Evolutionary conservation across 805 yeast species (phyloP), one percentile per base, ranked within the genome.

Genomic region (Saccharomyces cerevisiae): DNA sequence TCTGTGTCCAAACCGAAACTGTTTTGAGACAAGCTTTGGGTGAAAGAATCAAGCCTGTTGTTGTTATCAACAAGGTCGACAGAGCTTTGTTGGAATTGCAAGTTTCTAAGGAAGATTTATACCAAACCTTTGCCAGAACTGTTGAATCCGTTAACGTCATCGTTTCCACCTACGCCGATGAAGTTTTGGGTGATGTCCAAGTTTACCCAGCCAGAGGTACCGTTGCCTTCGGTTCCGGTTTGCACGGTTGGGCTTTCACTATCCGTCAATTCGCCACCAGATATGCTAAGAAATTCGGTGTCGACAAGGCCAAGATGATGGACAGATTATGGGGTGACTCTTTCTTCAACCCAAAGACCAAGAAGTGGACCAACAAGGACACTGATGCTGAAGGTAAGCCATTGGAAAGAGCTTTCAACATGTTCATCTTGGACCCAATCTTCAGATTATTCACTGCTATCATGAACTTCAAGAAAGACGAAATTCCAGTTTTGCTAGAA

Each of bases 181-280:
- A 81, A 77, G 77, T 81, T 61, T 78, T 91, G 63, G 98, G 98
- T 81, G 98, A 92, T 74, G 85, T 81, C 71, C 97, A 91, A 82
- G 98, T 92, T 64, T 91, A 85, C 96, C 98, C 98, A 78, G 95
- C 91, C 77, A 77, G 78, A 75, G 98, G 98, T 81, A 92, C 97
- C 77, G 96, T 92, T 74, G 98, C 98, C 69, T 92, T 92, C 79
- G 97, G 96, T 82, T 92, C 98, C 77, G 98, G 97, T 87, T 84
- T 92, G 74, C 98, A 92, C 85, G 98, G 98, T 79, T 92, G 98
- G 98, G 97, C 97, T 75, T 91, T 91, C 90, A 91, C 98, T 70
- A 86, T 91, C 75, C 89, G 98, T 80, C 98, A 91, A 83, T 91
- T 91, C 71, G 98, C 98, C 71, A 97, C 97, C 79, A 88, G 96